Percentiles rank a stretch among this genome's conserved stretches.
Evolutionary conservation across 1,139 yeast species (phyloP).

Genomic region (Barnettozyma hawaiiensis): DNA sequence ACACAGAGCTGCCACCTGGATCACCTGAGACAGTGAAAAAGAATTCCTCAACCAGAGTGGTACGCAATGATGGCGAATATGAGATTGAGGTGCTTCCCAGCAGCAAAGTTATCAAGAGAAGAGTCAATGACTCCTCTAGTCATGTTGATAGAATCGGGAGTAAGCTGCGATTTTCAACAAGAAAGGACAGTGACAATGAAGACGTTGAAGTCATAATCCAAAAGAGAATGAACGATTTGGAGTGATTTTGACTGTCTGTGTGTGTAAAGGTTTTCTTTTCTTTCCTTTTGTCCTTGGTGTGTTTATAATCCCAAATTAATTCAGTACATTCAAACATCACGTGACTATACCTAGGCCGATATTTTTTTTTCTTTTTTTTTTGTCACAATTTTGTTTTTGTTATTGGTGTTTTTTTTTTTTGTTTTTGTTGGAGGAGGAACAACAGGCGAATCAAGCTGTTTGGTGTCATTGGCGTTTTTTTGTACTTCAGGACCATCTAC

Average conservation of each 20-base stretch:
- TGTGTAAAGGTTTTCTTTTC: too few species aligned
- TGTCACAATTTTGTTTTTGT: constrained; percentile 7
- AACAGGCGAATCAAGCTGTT: not conserved
- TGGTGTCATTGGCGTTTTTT: not conserved
- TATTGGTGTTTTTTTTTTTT: too few species aligned
- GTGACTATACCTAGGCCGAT: constrained; percentile 1
- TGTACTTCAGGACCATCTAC: not conserved
- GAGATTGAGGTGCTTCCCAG: constrained; percentile 61
- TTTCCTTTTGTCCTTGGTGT: too few species aligned
- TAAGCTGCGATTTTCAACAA: constrained; percentile 28
- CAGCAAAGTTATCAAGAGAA: constrained; percentile 52
- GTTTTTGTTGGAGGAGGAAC: not conserved
- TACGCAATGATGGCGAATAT: constrained; percentile 28
- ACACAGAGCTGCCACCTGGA: constrained; percentile 47
- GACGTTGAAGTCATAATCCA: constrained; percentile 59
- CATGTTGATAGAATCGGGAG: constrained; percentile 28
- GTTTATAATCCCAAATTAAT: too few species aligned
- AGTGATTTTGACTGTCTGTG: constrained; percentile 14
- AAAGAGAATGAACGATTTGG: constrained; percentile 43
- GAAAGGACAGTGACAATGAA: constrained; percentile 30
- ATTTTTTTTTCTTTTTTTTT: not conserved
- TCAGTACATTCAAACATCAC: too few species aligned
- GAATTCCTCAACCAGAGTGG: constrained; percentile 10
- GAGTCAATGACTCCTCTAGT: constrained; percentile 26
- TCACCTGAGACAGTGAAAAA: constrained; percentile 34